These are phyloP conservation scores for Zoysia matrella DNA, from an alignment of 202 grass and related monocot species.

Conservation along the genomic window DNA sequence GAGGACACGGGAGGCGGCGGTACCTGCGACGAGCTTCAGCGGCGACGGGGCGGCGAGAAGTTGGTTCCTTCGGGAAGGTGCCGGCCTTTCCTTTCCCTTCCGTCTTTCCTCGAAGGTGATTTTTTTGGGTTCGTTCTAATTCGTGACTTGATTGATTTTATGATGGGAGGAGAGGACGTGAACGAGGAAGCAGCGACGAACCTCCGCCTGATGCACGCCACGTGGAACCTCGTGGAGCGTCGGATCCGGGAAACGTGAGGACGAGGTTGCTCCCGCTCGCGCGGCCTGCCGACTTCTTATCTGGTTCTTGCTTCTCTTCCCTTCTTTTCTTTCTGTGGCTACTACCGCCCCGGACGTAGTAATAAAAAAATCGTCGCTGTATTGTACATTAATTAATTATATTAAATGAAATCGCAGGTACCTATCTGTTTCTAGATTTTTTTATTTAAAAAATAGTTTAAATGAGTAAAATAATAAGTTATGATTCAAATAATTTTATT, in stretches of 20 bases:
- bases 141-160: background rate
- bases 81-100: conserved; percentile 23
- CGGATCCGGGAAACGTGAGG: conserved; percentile 48
- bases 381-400: background rate
- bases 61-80: conserved; percentile 54
- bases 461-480: no score
- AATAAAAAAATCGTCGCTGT: background rate
- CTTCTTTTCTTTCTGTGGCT: background rate
- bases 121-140: background rate
- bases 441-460: no score
- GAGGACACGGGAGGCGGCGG: background rate
- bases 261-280: conserved; percentile 27
- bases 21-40: conserved; percentile 31
- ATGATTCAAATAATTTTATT: no score
- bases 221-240: conserved; percentile 19
- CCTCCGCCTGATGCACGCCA: conserved; percentile 17
- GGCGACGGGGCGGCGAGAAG: conserved; percentile 16
- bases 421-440: no score
- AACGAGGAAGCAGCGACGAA: conserved; percentile 46
- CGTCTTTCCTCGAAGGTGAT: background rate
- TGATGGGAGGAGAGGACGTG: conserved; percentile 26
- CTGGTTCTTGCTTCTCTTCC: background rate
- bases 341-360: background rate
- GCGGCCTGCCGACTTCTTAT: no score
- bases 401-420: no score